Evolutionary conservation across 2,329 filamentous ascomycete genomes (phyloP), one percentile per base, ranked within the genome.

Genomic region (Trichoderma atroviride): DNA sequence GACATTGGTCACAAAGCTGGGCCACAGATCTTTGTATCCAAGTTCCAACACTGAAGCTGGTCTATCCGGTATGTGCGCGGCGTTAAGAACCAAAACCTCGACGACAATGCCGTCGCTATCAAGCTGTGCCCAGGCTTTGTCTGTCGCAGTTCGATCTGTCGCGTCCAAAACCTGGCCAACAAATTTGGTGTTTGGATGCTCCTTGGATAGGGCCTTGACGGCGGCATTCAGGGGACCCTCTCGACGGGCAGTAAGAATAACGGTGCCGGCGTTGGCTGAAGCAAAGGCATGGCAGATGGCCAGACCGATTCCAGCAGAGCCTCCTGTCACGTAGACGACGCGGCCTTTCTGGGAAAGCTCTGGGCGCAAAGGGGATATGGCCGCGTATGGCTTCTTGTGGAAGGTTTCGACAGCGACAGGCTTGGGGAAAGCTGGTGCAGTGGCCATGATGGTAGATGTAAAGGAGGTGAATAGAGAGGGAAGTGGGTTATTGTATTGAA

Each of bases 301-400:
- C 69, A 87, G 86, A 4, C 90, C 90, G 62, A 92, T 87, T 53
- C 90, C 88, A 0, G 83, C 84, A 1, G 86, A 86, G 27, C 85
- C 88, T 58, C 90, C 90, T 1, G 88, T 90, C 74, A 93, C 87
- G 13, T 92, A 81, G 10, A 91, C 86, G 3, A 84, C 88, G 11
- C 76, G 74, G 16, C 81, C 81, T 5, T 75, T 73, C 43, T 83
- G 80, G 5, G 75, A 79, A 24, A 83, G 77, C 69, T 79, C 78
- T 0, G 80, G 79, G 0, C 78, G 77, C 0, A 70, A 63, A 2
- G 81, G 77, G 0, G 74, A 76, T 70, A 84, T 81, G 70, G 75
- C 71, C 0, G 77, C 70, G 69, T 84, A 83, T 0, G 79, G 64
- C 19, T 70, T 64, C 2, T 71, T 76, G 72, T 81, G 79, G 52